Percentiles rank a stretch among this genome's conserved stretches.
Conservation (phyloP, 169 alveolate genomes). For the Cryptosporidium viatorum region DNA sequence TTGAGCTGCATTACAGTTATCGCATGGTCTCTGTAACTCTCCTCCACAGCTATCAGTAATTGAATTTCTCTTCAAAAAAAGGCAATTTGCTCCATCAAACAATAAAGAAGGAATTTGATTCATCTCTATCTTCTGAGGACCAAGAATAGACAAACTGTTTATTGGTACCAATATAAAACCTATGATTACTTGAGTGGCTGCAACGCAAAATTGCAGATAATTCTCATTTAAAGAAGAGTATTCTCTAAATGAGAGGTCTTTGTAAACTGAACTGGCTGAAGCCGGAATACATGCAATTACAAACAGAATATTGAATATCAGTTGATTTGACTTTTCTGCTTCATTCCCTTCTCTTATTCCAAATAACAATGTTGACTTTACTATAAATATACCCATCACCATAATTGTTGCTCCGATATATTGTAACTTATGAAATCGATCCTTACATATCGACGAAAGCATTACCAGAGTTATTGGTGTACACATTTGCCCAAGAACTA, state of each 20-base stretch:
- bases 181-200: slow-evolving; percentile 75
- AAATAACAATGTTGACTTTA: slow-evolving; percentile 58
- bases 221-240: slow-evolving; percentile 68
- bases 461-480: slow-evolving; percentile 75
- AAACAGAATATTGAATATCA: slow-evolving; percentile 47
- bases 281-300: slow-evolving; percentile 66
- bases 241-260: slow-evolving; percentile 77
- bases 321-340: slow-evolving; percentile 10
- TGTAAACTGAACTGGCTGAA: slow-evolving; percentile 76
- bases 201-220: slow-evolving; percentile 77
- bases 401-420: slow-evolving; percentile 75
- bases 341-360: slow-evolving; percentile 22
- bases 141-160: slow-evolving; percentile 75
- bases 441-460: slow-evolving; percentile 41
- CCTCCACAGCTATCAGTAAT: slow-evolving; percentile 44
- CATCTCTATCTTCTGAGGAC: slow-evolving; percentile 53
- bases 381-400: slow-evolving; percentile 76
- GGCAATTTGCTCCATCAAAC: slow-evolving; percentile 63
- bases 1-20: slow-evolving; percentile 65
- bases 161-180: slow-evolving; percentile 78
- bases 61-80: slow-evolving; percentile 22
- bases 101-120: slow-evolving; percentile 34
- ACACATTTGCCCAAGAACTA: slow-evolving; percentile 76
- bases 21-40: slow-evolving; percentile 69
- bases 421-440: slow-evolving; percentile 76